Evolutionary conservation across 768 basidiomycete genomes (phyloP), one percentile per base, ranked within the genome.

Genomic region (Serendipita sp.): DNA sequence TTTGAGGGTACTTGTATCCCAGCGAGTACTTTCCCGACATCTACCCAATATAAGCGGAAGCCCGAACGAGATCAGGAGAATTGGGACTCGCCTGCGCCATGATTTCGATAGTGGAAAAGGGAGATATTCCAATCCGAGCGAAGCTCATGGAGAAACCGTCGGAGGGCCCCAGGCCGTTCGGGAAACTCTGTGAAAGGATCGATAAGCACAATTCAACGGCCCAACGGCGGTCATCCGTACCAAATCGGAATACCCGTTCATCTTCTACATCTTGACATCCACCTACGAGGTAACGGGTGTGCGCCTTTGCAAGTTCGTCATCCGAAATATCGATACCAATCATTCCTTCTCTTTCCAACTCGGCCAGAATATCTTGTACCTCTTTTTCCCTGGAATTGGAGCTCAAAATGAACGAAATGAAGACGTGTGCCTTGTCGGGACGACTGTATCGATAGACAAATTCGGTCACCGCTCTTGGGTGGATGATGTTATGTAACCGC

Each of bases 101-200:
- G 95, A 73, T 98, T 97, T 64, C 96, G 82, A 74, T 99, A 99
- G 73, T 99, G 96, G 77, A 98, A 99, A 68, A 99, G 73, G 1
- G 92, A 88, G 58, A 99, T 91, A 73, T 94, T 97, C 93, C 94
- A 97, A 30, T 85, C 86, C 18, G 81, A 77, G 37, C 86, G 86
- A 51, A 99, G 72, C 2, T 88, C 89, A 34, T 85, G 78, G 66
- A 99, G 78, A 78, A 98, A 99, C 68, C 88, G 90, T 47, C 89
- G 84, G 65, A 99, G 77, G 2, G 95, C 96, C 2, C 86, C 87
- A 0, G 92, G 94, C 63, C 96, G 78, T 73, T 99, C 96, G 0
- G 96, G 96, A 73, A 99, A 99, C 73, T 95, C 94, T 97, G 71
- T 13, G 24, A 58, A 35, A 30, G 54, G 7, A 63, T 63, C 47